Base-by-base conservation (phyloP, 2,329 filamentous ascomycete species). In the Phaeosphaeriaceae sp. region DNA sequence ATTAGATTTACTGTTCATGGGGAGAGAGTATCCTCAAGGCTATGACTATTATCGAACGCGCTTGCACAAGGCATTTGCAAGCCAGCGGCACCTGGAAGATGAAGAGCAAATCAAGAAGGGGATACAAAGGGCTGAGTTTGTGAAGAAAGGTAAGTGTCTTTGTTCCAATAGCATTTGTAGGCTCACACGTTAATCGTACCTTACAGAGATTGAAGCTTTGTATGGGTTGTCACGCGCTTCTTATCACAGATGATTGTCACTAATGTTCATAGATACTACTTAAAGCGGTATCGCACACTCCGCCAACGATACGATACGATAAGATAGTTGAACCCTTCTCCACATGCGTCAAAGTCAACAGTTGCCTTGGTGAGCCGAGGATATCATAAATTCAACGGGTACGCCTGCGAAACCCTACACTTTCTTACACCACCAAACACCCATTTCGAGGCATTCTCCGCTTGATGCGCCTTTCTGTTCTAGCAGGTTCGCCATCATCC, bases 241-340 rank as follows among this genome's bases (percentile, higher is more conserved):
- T n/a, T n/a, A n/a, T n/a, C n/a, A n/a, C n/a, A n/a, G n/a, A 26
- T 9, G 7, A 11, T 46, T 42, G 20, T 38, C 13, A 17, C 38
- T 43, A 46, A 49, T 39, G 36, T 37, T 13, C 55, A 63, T 71
- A 95, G 90, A 71, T 95, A 96, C 75, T 96, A 94, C 77, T 80
- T 97, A 65, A 96, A 95, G 79, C 84, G 89, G 71, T 97, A 97
- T 77, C 87, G 93, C 62, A 86, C 90, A 20, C 77, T 97, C 66
- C 87, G 88, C 67, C 87, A 94, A 76, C 82, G 90, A 69, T 97
- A 97, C 76, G 82, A 86, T 57, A 73, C 67, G 38, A 47, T 43
- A 40, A 39, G 57, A 32, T 67, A 63, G 52, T 40, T 36, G 42
- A 29, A 33, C 43, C 37, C 35, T 40, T 15, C 43, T 40, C 17